phyloP scores from a whole-genome alignment of 2,329 filamentous ascomycete species.

The Cytospora chrysosperma region DNA sequence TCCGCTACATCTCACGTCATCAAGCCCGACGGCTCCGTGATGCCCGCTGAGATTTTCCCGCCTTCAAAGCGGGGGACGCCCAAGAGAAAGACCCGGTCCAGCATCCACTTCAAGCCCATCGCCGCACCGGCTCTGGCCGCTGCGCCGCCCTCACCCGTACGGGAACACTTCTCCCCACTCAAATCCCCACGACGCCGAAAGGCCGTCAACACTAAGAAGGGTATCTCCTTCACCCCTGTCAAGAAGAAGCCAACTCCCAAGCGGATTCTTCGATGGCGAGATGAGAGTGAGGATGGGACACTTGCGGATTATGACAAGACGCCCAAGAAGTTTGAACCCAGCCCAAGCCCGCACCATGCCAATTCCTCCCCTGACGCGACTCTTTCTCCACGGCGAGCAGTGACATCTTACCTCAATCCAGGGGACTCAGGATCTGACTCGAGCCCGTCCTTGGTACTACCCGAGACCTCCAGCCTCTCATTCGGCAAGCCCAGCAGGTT shows the following conservation, averaged over 20 bases:
- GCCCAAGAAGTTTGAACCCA: constrained; percentile 65
- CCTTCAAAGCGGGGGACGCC: constrained; percentile 73
- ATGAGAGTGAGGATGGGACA: constrained; percentile 80
- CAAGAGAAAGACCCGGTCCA: constrained; percentile 63
- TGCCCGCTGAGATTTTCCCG: constrained; percentile 64
- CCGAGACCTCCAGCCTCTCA: constrained; percentile 40
- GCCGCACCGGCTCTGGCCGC: constrained; percentile 40
- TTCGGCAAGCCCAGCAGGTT: constrained; percentile 69
- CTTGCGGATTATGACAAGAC: constrained; percentile 91
- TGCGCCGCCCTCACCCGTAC: constrained; percentile 16
- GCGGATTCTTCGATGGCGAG: constrained; percentile 85
- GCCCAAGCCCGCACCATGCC: constrained; percentile 44
- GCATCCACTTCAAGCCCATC: constrained; percentile 44
- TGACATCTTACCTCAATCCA: constrained; percentile 57
- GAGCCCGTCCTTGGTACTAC: constrained; percentile 59
- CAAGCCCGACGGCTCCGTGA: constrained; percentile 75
- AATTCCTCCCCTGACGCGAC: constrained; percentile 49
- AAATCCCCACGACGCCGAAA: constrained; percentile 85
- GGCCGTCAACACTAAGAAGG: constrained; percentile 61
- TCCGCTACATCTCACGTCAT: constrained; percentile 78
- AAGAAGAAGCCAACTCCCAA: constrained; percentile 72
- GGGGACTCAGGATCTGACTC: constrained; percentile 52
- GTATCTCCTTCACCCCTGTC: constrained; percentile 76
- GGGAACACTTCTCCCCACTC: constrained; percentile 48
- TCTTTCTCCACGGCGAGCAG: constrained; percentile 41